Evolutionary conservation across 1,139 yeast genomes (phyloP), one percentile per base, ranked within the genome.

Genomic region (Suhomyces coccinellae): DNA sequence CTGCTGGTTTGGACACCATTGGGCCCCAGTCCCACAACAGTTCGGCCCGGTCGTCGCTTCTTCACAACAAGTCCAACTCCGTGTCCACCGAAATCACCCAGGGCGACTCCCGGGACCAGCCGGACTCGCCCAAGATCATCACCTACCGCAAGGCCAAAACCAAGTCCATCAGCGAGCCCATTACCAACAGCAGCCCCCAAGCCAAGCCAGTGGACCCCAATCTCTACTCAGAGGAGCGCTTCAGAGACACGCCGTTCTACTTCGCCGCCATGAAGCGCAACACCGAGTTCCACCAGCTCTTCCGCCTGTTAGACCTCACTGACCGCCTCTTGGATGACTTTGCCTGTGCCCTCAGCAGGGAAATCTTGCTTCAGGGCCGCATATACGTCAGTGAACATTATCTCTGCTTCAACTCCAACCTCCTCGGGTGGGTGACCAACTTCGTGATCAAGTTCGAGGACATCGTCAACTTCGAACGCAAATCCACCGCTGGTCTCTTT

Each of bases 381-480:
- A 59, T 93, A 28, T 95, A 89, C 61, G 79, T 95, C 2, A 83
- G 96, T 16, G 96, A 88, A 55, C 79, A 79, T 48, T 82, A 85
- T 56, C 63, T 93, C 2, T 89, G 97, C 61, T 95, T 95, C 71
- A 86, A 89, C 57, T 88, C 97, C n/a, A 89, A 89, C 57, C 74
- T 93, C 37, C 71, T 95, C 40, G 97, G 97, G 0, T 91, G 97
- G 96, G 89, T 89, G 2, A 89, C 97, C 3, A 87, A 80, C 53
- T 65, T 91, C 35, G 79, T 86, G 6, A 78, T 93, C 27, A 83
- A 88, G 2, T 79, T 85, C 56, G 79, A 77, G 40, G 96, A 90
- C 47, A 81, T 93, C 36, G 73, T 80, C 4, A 74, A 79, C 22
- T 77, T 93, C 54, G 97, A 90, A 55, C 87, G 88, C 65, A 83